Conservation (phyloP, 2,329 filamentous ascomycete genomes). For the Mycosphaerella arachidis region DNA sequence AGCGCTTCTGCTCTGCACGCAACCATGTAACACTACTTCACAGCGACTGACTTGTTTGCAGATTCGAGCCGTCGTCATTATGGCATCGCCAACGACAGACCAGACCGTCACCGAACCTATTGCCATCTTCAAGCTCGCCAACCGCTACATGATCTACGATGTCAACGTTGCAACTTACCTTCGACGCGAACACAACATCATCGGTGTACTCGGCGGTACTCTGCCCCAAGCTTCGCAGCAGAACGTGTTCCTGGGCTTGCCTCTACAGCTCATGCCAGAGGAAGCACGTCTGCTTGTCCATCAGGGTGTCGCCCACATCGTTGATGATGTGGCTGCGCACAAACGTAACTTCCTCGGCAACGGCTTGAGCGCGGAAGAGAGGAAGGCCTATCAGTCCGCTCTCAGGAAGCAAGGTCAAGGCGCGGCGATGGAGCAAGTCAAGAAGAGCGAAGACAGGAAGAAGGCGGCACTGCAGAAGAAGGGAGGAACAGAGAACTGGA, state of each 20-base stretch:
- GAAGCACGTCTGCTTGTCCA: constrained; percentile 79
- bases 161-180: constrained; percentile 72
- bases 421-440: constrained; percentile 43
- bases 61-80: background rate
- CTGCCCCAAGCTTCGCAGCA: constrained; percentile 91
- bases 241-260: constrained; percentile 86
- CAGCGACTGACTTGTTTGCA: background rate
- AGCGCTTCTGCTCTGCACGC: background rate
- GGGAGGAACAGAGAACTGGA: constrained; percentile 30
- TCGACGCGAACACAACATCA: constrained; percentile 76
- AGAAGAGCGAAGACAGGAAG: constrained; percentile 48
- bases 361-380: constrained; percentile 52
- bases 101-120: constrained; percentile 52
- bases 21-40: background rate
- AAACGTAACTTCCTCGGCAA: constrained; percentile 52
- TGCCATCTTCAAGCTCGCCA: constrained; percentile 74
- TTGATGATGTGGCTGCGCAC: constrained; percentile 74
- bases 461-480: constrained; percentile 46
- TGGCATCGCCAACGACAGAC: constrained; percentile 32
- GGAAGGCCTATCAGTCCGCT: constrained; percentile 56
- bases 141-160: constrained; percentile 86
- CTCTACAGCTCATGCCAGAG: constrained; percentile 84
- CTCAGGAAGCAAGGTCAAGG: constrained; percentile 53
- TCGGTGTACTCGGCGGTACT: constrained; percentile 78
- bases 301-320: constrained; percentile 69